Conservation (phyloP, 2,329 filamentous ascomycete species). For the Epichloe typhina region DNA sequence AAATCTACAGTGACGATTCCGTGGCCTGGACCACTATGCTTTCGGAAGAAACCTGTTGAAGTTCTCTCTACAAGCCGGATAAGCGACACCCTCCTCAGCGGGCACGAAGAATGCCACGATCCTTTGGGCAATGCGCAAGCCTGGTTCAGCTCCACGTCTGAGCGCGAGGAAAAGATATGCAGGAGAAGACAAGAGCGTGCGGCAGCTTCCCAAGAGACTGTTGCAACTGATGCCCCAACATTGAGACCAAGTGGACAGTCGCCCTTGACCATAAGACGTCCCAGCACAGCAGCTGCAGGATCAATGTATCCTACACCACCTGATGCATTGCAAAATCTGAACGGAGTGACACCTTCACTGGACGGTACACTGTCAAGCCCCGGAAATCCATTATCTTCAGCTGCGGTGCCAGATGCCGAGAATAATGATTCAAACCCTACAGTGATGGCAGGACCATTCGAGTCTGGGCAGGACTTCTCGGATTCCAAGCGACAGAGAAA, state of each 20-base stretch:
- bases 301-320: conserved; percentile 62
- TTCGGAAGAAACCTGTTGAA: conserved; percentile 33
- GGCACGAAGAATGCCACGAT: conserved; percentile 32
- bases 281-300: conserved; percentile 32
- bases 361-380: conserved; percentile 45
- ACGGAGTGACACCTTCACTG: conserved; percentile 41
- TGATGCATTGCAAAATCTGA: conserved; percentile 43
- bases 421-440: conserved; percentile 10
- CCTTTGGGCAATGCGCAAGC: conserved; percentile 32
- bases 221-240: conserved; percentile 28
- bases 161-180: conserved; percentile 33
- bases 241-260: conserved; percentile 36
- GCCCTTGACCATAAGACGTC: conserved; percentile 35
- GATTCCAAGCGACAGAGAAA: conserved; percentile 33
- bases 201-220: conserved; percentile 27
- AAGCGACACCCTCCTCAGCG: conserved; percentile 24
- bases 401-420: conserved; percentile 19
- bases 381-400: conserved; percentile 26
- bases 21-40: conserved; percentile 42
- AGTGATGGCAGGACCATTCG: conserved; percentile 11
- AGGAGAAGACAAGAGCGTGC: conserved; percentile 40
- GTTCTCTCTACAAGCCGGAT: conserved; percentile 25
- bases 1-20: conserved; percentile 28
- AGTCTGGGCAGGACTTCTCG: conserved; percentile 18
- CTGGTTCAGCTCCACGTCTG: conserved; percentile 32